A percentile compares a stretch with the other conserved stretches of the same genome.
Conservation (phyloP, 1,284 basidiomycete species). For the Trametes pubescens region DNA sequence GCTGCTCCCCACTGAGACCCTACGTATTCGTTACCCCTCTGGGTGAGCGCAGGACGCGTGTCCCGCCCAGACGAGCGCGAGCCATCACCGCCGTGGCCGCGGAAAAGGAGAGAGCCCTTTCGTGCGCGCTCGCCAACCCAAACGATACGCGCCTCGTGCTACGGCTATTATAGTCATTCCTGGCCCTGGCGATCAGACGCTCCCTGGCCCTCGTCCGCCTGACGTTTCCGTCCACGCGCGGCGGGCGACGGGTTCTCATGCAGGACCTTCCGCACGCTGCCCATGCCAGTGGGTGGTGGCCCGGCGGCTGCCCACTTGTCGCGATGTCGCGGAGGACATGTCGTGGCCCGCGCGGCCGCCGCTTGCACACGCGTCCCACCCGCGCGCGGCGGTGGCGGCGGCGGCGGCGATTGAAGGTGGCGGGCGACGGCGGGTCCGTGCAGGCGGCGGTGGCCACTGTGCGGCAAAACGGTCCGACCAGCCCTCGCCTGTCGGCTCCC, state of each 20-base stretch:
- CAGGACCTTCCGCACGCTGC: background rate
- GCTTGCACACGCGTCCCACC: background rate
- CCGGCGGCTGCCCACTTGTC: constrained; percentile 10
- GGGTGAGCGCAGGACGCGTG: constrained; percentile 15
- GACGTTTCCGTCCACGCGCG: constrained; percentile 12
- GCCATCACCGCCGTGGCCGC: constrained; percentile 15
- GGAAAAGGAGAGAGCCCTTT: constrained; percentile 17
- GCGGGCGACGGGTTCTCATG: constrained; percentile 15
- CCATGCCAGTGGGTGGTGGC: background rate
- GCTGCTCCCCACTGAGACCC: constrained; percentile 15
- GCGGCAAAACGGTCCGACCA: constrained; percentile 20
- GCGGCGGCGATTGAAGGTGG: background rate
- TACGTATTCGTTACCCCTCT: constrained; percentile 24
- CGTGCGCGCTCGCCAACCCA: background rate
- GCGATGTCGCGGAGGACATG: constrained; percentile 9
- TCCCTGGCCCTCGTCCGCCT: constrained; percentile 6
- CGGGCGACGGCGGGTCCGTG: background rate
- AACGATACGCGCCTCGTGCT: constrained; percentile 27
- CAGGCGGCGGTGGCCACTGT: constrained; percentile 6
- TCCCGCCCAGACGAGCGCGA: background rate
- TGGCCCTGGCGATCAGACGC: constrained; percentile 20
- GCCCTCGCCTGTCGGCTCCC: constrained; percentile 10
- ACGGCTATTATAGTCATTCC: constrained; percentile 27
- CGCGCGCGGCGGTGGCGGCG: constrained; percentile 1
- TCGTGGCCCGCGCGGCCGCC: background rate